A percentile compares a stretch with the other conserved stretches of the same genome.
Evolutionary conservation across 371 early-diverging fungal genomes (phyloP).

Genomic region (Mucor velutinosus): DNA sequence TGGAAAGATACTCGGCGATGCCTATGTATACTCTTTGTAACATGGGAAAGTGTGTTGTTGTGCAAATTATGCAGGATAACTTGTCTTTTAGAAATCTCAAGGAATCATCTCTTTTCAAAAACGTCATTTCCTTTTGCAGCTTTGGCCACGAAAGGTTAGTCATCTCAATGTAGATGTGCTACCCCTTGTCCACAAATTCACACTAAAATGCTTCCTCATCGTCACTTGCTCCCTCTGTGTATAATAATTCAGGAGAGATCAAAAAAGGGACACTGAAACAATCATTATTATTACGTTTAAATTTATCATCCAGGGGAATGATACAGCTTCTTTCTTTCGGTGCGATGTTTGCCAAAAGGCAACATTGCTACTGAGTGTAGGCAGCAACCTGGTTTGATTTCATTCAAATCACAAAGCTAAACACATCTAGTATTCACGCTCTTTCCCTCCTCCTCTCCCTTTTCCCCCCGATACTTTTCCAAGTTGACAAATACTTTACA

Average conservation of each 20-base stretch:
- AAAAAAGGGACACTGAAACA: slow-evolving; percentile 1
- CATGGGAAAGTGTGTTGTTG: not conserved
- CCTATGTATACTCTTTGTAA: too few relatives aligned
- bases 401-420: too few relatives aligned
- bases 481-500: not conserved
- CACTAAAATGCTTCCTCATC: not conserved
- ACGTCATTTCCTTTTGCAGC: not conserved
- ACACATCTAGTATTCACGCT: too few relatives aligned
- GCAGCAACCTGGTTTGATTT: too few relatives aligned
- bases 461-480: not conserved
- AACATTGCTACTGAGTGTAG: too few relatives aligned
- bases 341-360: too few relatives aligned
- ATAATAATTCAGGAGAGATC: not conserved
- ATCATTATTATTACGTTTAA: not conserved
- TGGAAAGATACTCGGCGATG: too few relatives aligned
- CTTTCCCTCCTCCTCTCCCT: too few relatives aligned
- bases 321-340: not conserved
- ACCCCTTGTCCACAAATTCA: not conserved
- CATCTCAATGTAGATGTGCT: not conserved
- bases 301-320: not conserved
- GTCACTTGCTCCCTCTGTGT: not conserved
- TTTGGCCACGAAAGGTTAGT: not conserved
- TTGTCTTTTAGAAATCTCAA: not conserved
- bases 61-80: not conserved
- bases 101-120: not conserved